These are phyloP conservation scores for Malus orientalis DNA, from an alignment of 306 rosid species.

Conservation along the genomic window DNA sequence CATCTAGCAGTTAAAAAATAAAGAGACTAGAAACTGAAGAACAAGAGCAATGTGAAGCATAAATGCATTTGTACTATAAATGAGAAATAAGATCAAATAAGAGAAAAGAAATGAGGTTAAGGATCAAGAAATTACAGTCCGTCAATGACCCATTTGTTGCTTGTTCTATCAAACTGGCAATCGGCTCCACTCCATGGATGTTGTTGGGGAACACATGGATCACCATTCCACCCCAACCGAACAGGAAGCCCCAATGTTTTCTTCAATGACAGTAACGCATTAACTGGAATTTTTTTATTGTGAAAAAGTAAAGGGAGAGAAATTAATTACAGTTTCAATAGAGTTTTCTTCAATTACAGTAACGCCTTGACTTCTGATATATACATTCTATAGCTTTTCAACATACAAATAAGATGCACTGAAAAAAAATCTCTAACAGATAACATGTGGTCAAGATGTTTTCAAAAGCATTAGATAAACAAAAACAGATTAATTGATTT, in stretches of 20 bases:
- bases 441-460: neutral
- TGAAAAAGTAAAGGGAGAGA: constrained; percentile 16
- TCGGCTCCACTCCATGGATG: constrained; percentile 97
- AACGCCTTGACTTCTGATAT: neutral
- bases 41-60: neutral
- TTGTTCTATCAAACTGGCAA: constrained; percentile 58
- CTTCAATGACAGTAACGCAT: constrained; percentile 71
- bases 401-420: neutral
- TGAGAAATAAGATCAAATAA: constrained; percentile 2
- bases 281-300: constrained; percentile 30
- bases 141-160: constrained; percentile 76
- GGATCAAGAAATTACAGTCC: constrained; percentile 66
- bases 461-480: neutral
- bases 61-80: neutral
- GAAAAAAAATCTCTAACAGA: neutral
- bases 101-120: constrained; percentile 12
- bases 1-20: neutral
- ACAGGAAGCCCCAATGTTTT: constrained; percentile 76
- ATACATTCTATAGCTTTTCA: neutral
- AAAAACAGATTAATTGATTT: neutral
- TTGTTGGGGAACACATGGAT: constrained; percentile 96
- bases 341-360: neutral
- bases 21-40: neutral
- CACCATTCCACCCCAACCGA: constrained; percentile 97
- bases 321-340: neutral